These are phyloP conservation scores for Cinnamomum micranthum DNA, from an alignment of 164 flowering plant species.

Conservation along the genomic window DNA sequence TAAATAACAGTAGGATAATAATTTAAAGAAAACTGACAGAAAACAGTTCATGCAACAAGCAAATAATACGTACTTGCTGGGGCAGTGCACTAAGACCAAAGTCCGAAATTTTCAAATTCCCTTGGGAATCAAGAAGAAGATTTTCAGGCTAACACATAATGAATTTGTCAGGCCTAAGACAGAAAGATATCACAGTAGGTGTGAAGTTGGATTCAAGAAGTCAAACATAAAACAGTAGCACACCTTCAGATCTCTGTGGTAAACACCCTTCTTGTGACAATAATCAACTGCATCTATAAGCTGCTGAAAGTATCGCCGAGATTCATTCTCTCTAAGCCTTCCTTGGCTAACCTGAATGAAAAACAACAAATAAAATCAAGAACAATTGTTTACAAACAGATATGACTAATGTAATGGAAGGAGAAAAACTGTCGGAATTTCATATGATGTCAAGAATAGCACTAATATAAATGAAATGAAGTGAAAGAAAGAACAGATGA, in stretches of 20 bases:
- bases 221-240: neutral
- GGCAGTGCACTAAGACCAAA: conserved; percentile 97
- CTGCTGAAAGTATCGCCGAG: conserved; percentile 83
- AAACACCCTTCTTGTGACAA: conserved; percentile 91
- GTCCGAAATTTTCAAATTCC: conserved; percentile 90
- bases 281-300: conserved; percentile 93
- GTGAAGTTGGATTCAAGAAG: too few relatives aligned
- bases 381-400: too few relatives aligned
- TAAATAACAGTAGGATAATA: neutral
- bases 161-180: neutral
- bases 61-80: conserved; percentile 38
- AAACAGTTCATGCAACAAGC: neutral
- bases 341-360: conserved; percentile 64
- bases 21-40: neutral
- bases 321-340: conserved; percentile 64
- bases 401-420: too few relatives aligned
- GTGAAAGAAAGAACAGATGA: too few relatives aligned
- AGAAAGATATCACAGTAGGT: too few relatives aligned
- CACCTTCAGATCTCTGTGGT: conserved; percentile 97
- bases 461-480: too few relatives aligned
- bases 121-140: conserved; percentile 82
- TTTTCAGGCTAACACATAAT: conserved; percentile 79
- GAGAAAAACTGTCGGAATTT: too few relatives aligned
- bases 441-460: too few relatives aligned
- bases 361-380: neutral